Base-by-base conservation (phyloP, 441 rosid species). In the Cnidoscolus chayamansa region DNA sequence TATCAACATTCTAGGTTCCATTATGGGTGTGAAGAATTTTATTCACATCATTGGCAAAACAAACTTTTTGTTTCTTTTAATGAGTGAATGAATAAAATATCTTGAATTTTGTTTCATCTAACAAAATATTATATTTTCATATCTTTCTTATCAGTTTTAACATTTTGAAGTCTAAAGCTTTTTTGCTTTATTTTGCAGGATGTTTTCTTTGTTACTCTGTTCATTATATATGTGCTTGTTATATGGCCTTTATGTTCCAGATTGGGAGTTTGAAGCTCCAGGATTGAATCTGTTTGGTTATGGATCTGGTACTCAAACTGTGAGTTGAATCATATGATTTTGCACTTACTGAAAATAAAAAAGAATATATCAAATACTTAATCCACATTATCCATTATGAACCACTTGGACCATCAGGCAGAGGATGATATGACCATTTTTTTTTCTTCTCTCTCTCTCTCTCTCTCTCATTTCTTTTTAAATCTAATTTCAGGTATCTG, bases 181-280 rank as follows among this genome's bases (percentile, higher is more conserved):
- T 53, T 43, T 78, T 72, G n/a, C 49, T 79, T 59, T 74, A 4
- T 60, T 73, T 51, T 80, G 82, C 77, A 87, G 91, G 91, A 68
- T 81, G 70, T 63, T 77, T 78, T 78, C 86, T 74, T 37, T 78
- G 58, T 61, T 79, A 3, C 55, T 86, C 50, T 79, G 87, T 77
- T 71, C 77, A 32, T 30, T 81, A 67, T 83, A 84, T 73, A 77
- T 82, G 79, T 76, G 82, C 79, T 74, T 86, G 80, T 68, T 84
- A 37, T 86, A 84, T 78, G 88, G 88, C 70, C 86, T 88, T 70
- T 78, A 72, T 81, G 85, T 88, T 81, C 92, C 92, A 69, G 74
- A 83, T 77, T 83, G 92, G 92, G 79, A 78, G 76, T 88, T 80
- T 76, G 86, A 82, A 74, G 80, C 76, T 67, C 73, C 78, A 45